Conservation (phyloP, 495 filamentous ascomycete genomes). For the Hypoxylon cercidicola region DNA sequence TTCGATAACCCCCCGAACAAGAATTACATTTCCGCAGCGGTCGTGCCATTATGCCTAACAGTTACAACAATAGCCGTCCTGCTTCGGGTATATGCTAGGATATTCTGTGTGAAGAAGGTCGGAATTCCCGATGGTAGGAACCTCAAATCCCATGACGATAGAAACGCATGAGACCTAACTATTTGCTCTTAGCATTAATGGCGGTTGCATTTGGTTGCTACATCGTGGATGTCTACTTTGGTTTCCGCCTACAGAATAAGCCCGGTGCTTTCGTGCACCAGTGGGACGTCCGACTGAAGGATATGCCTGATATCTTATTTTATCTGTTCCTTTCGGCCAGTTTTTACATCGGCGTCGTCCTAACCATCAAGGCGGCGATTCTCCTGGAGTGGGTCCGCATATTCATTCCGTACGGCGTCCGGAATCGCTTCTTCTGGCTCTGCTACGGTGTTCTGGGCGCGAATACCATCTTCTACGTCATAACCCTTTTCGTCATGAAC, state of each 20-base stretch:
- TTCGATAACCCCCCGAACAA: slow-evolving; percentile 44
- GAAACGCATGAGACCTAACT: not conserved
- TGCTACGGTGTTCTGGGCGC: slow-evolving; percentile 51
- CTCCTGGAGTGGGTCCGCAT: slow-evolving; percentile 50
- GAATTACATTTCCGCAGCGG: slow-evolving; percentile 36
- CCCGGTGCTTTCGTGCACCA: slow-evolving; percentile 47
- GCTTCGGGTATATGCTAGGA: slow-evolving; percentile 33
- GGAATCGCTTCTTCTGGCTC: slow-evolving; percentile 43
- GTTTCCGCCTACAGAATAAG: slow-evolving; percentile 24
- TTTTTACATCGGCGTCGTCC: slow-evolving; percentile 41
- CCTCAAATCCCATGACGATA: not conserved
- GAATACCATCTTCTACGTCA: slow-evolving; percentile 54
- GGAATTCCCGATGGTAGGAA: slow-evolving; percentile 35
- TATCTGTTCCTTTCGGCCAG: slow-evolving; percentile 34
- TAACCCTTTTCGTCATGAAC: slow-evolving; percentile 55
- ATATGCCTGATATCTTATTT: slow-evolving; percentile 29
- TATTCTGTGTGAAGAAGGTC: slow-evolving; percentile 33
- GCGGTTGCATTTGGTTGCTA: slow-evolving; percentile 35
- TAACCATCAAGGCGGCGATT: slow-evolving; percentile 49
- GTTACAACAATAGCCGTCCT: slow-evolving; percentile 27
- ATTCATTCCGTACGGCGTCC: slow-evolving; percentile 42
- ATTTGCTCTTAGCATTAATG: slow-evolving; percentile 28
- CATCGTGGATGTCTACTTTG: slow-evolving; percentile 29
- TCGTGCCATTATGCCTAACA: slow-evolving; percentile 31
- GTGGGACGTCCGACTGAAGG: slow-evolving; percentile 41